Conservation (phyloP, 345 rosid species). For the Rubroshorea leprosula region DNA sequence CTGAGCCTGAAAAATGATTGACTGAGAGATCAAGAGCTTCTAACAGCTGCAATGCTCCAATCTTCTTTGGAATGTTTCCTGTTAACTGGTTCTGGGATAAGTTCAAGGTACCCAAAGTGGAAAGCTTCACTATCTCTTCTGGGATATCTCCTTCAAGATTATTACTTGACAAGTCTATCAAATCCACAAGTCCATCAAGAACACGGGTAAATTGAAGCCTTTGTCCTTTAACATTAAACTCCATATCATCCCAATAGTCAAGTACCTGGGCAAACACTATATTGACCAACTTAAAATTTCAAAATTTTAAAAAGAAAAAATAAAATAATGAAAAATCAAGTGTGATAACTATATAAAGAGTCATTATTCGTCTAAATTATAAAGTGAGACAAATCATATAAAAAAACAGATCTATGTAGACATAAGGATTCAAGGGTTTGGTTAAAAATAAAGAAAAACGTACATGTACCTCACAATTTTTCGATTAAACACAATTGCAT, state of each 20-base stretch:
- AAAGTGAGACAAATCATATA: too few species aligned
- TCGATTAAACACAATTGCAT: too few species aligned
- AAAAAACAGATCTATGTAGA: too few species aligned
- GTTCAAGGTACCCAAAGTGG: conserved; percentile 25
- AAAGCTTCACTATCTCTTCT: conserved; percentile 19
- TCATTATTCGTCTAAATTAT: too few species aligned
- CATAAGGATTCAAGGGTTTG: too few species aligned
- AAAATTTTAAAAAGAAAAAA: too few species aligned
- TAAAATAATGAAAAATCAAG: too few species aligned
- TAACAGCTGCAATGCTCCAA: conserved; percentile 21
- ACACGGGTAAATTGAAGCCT: not conserved
- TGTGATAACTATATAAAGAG: too few species aligned
- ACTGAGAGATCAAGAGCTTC: conserved; percentile 33
- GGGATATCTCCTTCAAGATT: conserved; percentile 35
- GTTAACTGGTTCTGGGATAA: conserved; percentile 28
- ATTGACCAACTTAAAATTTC: too few species aligned
- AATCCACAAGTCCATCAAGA: not conserved
- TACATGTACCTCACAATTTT: too few species aligned
- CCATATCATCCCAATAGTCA: conserved; percentile 3
- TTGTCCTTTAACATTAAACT: not conserved
- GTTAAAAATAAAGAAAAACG: too few species aligned
- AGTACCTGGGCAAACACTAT: too few species aligned
- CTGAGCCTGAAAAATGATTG: conserved; percentile 39
- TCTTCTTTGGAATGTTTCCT: conserved; percentile 25
- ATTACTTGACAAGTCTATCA: conserved; percentile 38